Percentiles rank a stretch among this genome's conserved stretches.
Conservation (phyloP, 495 filamentous ascomycete genomes). For the Penicillium cosmopolitanum region DNA sequence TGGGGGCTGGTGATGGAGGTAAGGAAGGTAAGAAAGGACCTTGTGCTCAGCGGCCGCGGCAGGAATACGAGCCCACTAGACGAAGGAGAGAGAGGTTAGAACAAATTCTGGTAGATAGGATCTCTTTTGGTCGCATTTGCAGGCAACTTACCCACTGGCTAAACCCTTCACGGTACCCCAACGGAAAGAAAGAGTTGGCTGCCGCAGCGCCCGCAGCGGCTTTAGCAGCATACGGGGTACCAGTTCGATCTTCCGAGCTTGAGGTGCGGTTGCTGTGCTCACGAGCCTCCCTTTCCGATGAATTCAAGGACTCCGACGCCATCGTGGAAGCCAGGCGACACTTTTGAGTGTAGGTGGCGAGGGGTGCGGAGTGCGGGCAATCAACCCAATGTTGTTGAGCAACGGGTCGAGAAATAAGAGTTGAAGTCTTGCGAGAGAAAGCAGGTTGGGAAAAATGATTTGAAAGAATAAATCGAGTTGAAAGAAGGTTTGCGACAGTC, state of each 20-base stretch:
- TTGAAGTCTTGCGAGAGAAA: conserved; percentile 7
- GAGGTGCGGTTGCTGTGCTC: conserved; percentile 48
- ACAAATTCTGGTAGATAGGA: background rate
- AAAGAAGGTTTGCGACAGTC: conserved; percentile 18
- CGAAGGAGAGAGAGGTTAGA: conserved; percentile 11
- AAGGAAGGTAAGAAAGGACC: conserved; percentile 86
- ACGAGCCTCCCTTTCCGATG: conserved; percentile 33
- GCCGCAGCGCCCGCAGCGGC: conserved; percentile 42
- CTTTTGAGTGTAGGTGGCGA: conserved; percentile 21
- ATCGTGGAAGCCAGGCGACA: conserved; percentile 39
- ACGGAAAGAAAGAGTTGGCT: conserved; percentile 65
- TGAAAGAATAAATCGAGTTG: conserved; percentile 13
- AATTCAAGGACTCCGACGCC: conserved; percentile 45
- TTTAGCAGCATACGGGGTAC: conserved; percentile 42
- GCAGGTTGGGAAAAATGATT: background rate
- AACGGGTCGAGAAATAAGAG: conserved; percentile 18
- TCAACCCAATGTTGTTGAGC: background rate
- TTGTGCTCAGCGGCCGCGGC: conserved; percentile 86
- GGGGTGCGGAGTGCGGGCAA: conserved; percentile 11
- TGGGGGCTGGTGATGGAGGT: conserved; percentile 73
- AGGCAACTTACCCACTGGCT: conserved; percentile 79
- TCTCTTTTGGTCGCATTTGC: background rate
- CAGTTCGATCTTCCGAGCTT: conserved; percentile 37
- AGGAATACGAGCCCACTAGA: conserved; percentile 80
- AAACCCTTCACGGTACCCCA: conserved; percentile 90